These are phyloP conservation scores for Theileria annulata DNA, from an alignment of 169 alveolate genomes.

Conservation along the genomic window DNA sequence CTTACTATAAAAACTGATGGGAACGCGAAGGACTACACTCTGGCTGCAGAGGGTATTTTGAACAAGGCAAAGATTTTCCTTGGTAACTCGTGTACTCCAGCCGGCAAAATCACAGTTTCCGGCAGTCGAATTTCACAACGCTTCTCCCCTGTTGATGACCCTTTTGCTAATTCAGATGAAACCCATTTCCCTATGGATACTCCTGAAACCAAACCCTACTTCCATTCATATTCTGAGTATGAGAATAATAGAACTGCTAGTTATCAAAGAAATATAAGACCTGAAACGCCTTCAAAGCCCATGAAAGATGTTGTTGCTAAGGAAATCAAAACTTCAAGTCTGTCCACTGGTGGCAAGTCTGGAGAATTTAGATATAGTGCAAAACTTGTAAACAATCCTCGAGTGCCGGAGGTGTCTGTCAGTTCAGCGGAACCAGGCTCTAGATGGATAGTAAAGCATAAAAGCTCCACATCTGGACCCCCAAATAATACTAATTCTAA, in stretches of 20 bases:
- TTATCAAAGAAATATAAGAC: background rate
- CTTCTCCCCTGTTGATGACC: background rate
- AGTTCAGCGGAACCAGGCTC: background rate
- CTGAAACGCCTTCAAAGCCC: background rate
- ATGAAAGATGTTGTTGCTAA: background rate
- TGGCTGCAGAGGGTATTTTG: slow-evolving; percentile 4
- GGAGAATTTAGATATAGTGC: too few species aligned
- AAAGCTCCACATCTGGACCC: background rate
- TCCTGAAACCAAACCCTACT: background rate
- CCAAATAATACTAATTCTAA: background rate
- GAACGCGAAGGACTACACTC: slow-evolving; percentile 3
- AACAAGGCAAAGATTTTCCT: background rate
- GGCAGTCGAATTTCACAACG: background rate
- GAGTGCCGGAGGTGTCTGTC: background rate
- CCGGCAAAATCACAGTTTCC: slow-evolving; percentile 50
- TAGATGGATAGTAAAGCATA: slow-evolving; percentile 12
- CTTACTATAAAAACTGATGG: slow-evolving; percentile 1
- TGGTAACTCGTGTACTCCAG: background rate
- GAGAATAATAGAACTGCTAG: slow-evolving; percentile 1
- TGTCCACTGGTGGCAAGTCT: background rate
- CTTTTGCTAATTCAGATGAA: background rate
- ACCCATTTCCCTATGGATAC: background rate
- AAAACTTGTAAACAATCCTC: background rate
- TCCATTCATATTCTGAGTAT: background rate
- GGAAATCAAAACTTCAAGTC: background rate